Base-by-base conservation (phyloP, 1,284 basidiomycete species). In the Sporisorium sorghi region DNA sequence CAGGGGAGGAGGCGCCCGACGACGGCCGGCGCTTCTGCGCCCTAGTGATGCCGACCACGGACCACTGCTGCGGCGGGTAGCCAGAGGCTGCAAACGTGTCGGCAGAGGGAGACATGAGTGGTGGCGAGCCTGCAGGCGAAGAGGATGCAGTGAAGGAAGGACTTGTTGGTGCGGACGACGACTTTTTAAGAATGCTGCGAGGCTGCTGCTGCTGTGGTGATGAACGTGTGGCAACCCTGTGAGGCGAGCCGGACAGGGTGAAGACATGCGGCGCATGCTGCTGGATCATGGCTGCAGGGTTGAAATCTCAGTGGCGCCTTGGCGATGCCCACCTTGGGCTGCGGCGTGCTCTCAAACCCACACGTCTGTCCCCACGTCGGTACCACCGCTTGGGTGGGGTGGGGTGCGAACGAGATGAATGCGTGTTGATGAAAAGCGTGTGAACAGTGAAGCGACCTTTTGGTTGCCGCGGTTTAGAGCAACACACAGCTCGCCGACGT, bases 181-280 rank as follows among this genome's bases (percentile, higher is more conserved):
- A 17, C 53, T 64, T 70, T 40, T 70, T 64, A 39, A 70, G 60
- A 10, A 64, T 70, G 53, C 67, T 46, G 30, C 67, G 56, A n/a
- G 53, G 60, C 12, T 35, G 52, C 15, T 40, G 67, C 19, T 51
- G 55, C 19, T 28, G 23, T 15, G 32, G 17, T n/a, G n/a, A n/a
- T n/a, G n/a, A n/a, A 19, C 44, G 43, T 7, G 49, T n/a, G 33
- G 44, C 43, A 24, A 35, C 55, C 37, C 37, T 28, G 51, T 49
- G 56, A 8, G 58, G 59, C 35, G 53, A 60, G 9, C 19, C 59
- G 3, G 67, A 52, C 24, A 53, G 33, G 33, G 57, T n/a, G 35
- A 59, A 57, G 3, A 55, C 57, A 35, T 59, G 51, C n/a, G 47
- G 47, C 35, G 51, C 42, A 24, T 58, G 51, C 43, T 59, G 43